These are phyloP conservation scores for Xylaria scruposa DNA, from an alignment of 495 filamentous ascomycete genomes.

Conservation along the genomic window DNA sequence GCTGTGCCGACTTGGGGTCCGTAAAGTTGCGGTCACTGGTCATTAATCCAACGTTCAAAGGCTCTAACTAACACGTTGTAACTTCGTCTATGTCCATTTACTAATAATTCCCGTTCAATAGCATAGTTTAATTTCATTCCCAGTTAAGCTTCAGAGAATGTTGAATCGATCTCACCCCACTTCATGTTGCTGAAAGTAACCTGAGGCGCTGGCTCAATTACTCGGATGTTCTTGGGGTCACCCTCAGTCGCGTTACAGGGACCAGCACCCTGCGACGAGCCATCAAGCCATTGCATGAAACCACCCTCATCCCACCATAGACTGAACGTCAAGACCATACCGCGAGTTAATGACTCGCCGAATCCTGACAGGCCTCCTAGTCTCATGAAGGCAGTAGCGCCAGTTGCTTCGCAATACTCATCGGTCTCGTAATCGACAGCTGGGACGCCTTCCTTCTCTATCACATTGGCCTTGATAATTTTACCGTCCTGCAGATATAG, in stretches of 20 bases:
- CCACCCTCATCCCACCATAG: slow-evolving; percentile 67
- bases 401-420: slow-evolving; percentile 64
- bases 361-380: slow-evolving; percentile 65
- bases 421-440: slow-evolving; percentile 61
- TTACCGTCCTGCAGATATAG: slow-evolving; percentile 67
- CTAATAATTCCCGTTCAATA: not conserved
- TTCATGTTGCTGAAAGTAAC: slow-evolving; percentile 69
- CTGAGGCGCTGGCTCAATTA: slow-evolving; percentile 52
- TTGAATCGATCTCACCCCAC: slow-evolving; percentile 68
- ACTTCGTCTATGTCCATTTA: not conserved
- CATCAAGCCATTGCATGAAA: slow-evolving; percentile 71
- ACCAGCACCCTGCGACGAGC: slow-evolving; percentile 54
- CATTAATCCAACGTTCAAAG: not conserved
- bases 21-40: not conserved
- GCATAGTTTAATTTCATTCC: not conserved
- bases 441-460: slow-evolving; percentile 53
- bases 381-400: slow-evolving; percentile 55
- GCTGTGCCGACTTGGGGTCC: slow-evolving; percentile 10
- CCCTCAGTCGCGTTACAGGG: slow-evolving; percentile 65
- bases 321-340: slow-evolving; percentile 71
- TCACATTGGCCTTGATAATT: slow-evolving; percentile 52
- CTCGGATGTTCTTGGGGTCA: slow-evolving; percentile 56
- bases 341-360: slow-evolving; percentile 61
- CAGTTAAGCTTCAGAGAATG: slow-evolving; percentile 41
- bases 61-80: not conserved